Evolutionary conservation across 176 grass and related monocot genomes (phyloP).

Genomic region (Tuctoria greenei): DNA sequence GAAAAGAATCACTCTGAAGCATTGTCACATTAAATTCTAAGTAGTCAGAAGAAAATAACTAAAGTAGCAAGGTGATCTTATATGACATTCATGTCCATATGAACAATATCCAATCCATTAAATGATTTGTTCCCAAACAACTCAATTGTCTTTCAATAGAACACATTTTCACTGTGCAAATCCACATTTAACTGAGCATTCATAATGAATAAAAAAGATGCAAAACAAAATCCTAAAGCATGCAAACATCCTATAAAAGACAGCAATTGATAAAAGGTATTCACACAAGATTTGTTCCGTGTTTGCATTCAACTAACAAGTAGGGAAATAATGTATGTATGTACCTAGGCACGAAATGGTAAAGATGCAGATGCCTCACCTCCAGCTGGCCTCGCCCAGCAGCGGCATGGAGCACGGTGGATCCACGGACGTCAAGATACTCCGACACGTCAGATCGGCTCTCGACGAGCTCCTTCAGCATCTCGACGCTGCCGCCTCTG

Average conservation of each 20-base stretch:
- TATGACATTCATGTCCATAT: neutral
- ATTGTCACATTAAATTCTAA: neutral
- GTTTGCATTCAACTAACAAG: neutral
- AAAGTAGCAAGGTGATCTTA: neutral
- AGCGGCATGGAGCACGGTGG: slow-evolving; percentile 80
- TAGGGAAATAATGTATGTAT: neutral
- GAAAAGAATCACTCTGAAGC: neutral
- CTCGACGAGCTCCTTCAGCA: slow-evolving; percentile 67
- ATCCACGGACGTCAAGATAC: slow-evolving; percentile 75
- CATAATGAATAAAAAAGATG: neutral
- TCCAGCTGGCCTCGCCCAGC: slow-evolving; percentile 73
- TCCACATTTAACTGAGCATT: neutral
- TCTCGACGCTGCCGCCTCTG: slow-evolving; percentile 74
- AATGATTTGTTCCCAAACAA: neutral
- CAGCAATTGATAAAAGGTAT: neutral
- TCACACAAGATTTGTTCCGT: neutral
- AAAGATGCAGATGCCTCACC: slow-evolving; percentile 47
- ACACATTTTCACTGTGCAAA: neutral
- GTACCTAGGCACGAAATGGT: neutral
- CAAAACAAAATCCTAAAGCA: neutral
- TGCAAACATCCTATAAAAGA: neutral
- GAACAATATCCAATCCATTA: neutral
- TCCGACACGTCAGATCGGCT: slow-evolving; percentile 46
- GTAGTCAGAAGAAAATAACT: neutral
- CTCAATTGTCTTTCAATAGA: neutral